Percentiles rank a stretch among this genome's conserved stretches.
phyloP scores from a whole-genome alignment of 1,284 basidiomycete genomes.

The Malassezia vespertilionis region DNA sequence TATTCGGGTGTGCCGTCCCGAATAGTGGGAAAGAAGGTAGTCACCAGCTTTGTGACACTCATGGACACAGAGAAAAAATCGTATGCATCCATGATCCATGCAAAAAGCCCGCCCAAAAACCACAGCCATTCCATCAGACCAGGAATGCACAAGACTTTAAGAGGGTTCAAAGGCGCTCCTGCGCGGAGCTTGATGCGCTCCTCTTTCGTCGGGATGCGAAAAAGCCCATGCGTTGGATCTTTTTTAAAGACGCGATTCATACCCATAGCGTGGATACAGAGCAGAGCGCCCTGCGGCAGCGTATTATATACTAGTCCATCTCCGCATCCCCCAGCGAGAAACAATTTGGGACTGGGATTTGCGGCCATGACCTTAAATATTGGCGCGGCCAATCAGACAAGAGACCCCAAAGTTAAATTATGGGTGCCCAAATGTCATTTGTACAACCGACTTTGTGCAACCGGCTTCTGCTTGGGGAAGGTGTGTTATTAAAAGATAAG shows the following conservation, averaged over 20 bases:
- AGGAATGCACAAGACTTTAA: slow-evolving; percentile 36
- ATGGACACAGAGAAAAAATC: slow-evolving; percentile 44
- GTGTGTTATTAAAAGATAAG: too few relatives aligned
- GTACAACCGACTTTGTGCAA: too few relatives aligned
- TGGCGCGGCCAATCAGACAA: too few relatives aligned
- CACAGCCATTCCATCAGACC: slow-evolving; percentile 25
- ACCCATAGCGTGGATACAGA: too few relatives aligned
- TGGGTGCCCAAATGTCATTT: too few relatives aligned
- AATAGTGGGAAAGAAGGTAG: neutral
- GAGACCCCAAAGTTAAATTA: too few relatives aligned
- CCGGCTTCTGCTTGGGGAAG: too few relatives aligned
- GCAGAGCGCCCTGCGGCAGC: too few relatives aligned
- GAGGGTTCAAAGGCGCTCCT: slow-evolving; percentile 36
- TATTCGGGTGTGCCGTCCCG: slow-evolving; percentile 6
- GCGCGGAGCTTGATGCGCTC: slow-evolving; percentile 30
- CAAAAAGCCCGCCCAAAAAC: slow-evolving; percentile 38
- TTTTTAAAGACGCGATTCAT: neutral
- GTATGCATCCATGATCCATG: slow-evolving; percentile 36
- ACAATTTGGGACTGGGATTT: too few relatives aligned
- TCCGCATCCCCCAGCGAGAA: too few relatives aligned
- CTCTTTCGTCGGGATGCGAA: slow-evolving; percentile 36
- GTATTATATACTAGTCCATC: too few relatives aligned
- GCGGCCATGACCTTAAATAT: too few relatives aligned
- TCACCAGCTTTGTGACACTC: slow-evolving; percentile 17
- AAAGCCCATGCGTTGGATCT: slow-evolving; percentile 40